Conservation (phyloP, 202 grass and related monocot species). For the Panicum hallii region DNA sequence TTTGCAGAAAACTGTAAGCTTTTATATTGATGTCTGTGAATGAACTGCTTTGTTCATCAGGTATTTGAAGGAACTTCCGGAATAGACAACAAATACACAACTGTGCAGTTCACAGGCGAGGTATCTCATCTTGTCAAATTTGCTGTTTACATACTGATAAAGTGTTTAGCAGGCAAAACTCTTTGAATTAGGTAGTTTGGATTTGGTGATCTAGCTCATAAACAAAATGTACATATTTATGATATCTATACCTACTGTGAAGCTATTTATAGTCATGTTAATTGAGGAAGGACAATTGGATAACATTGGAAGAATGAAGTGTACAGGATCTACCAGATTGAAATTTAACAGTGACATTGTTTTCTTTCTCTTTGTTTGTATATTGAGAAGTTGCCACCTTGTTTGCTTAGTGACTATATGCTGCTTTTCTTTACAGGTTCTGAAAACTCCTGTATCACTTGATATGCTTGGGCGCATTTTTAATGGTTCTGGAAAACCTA, state of each 20-base stretch:
- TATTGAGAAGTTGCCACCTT: background rate
- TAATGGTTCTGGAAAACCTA: slow-evolving; percentile 99
- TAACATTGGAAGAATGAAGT: background rate
- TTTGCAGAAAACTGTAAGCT: slow-evolving; percentile 14
- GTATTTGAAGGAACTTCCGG: slow-evolving; percentile 97
- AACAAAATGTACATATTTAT: background rate
- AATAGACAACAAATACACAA: slow-evolving; percentile 96
- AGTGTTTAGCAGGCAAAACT: background rate
- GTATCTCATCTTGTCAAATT: slow-evolving; percentile 43
- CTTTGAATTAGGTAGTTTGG: slow-evolving; percentile 1
- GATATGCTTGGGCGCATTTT: slow-evolving; percentile 99
- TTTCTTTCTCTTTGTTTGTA: background rate
- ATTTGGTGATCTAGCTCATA: background rate
- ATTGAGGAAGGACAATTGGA: background rate
- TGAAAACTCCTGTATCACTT: slow-evolving; percentile 97
- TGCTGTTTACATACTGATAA: background rate
- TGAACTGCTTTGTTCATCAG: slow-evolving; percentile 50
- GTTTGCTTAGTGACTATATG: background rate
- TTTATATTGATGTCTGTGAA: slow-evolving; percentile 28
- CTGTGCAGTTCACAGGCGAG: slow-evolving; percentile 97
- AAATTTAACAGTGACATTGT: slow-evolving; percentile 15
- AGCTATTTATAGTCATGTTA: background rate
- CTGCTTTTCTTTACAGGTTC: slow-evolving; percentile 61
- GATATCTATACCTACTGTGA: background rate
- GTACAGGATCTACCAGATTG: too few species aligned